Conservation (phyloP, 495 filamentous ascomycete genomes). For the Bryoglossum gracile region DNA sequence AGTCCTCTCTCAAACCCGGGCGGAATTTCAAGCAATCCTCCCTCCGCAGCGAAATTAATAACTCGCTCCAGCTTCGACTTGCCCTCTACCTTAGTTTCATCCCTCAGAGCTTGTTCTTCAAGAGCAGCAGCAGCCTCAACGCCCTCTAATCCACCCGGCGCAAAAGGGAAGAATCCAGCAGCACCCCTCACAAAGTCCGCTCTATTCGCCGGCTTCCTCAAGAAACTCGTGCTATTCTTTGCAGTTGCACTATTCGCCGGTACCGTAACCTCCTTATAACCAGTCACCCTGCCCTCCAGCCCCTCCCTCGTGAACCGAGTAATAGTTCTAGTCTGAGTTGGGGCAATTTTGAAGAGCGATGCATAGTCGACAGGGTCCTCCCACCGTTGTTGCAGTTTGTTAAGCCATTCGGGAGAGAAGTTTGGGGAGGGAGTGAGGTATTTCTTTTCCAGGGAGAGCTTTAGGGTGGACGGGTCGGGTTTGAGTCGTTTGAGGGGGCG, state of each 20-base stretch:
- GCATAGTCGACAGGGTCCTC: conserved; percentile 68
- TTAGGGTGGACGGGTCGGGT: conserved; percentile 50
- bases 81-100: conserved; percentile 29
- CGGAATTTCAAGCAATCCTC: conserved; percentile 70
- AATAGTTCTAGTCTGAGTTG: conserved; percentile 86
- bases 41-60: conserved; percentile 71
- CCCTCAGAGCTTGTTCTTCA: conserved; percentile 53
- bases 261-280: conserved; percentile 90
- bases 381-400: conserved; percentile 84
- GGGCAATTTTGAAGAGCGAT: conserved; percentile 76
- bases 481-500: conserved; percentile 51
- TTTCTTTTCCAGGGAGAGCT: conserved; percentile 62
- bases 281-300: conserved; percentile 85
- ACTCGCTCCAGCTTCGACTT: conserved; percentile 62
- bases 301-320: conserved; percentile 89
- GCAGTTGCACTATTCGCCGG: conserved; percentile 85
- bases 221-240: conserved; percentile 90
- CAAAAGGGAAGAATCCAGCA: conserved; percentile 92
- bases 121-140: conserved; percentile 73
- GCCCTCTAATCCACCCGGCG: conserved; percentile 82
- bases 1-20: conserved; percentile 80
- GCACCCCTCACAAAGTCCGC: conserved; percentile 94
- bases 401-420: conserved; percentile 79
- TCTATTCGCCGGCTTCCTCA: conserved; percentile 77
- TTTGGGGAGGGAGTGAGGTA: conserved; percentile 69